phyloP scores from a whole-genome alignment of 768 basidiomycete genomes.

The Kwoniella sp. region DNA sequence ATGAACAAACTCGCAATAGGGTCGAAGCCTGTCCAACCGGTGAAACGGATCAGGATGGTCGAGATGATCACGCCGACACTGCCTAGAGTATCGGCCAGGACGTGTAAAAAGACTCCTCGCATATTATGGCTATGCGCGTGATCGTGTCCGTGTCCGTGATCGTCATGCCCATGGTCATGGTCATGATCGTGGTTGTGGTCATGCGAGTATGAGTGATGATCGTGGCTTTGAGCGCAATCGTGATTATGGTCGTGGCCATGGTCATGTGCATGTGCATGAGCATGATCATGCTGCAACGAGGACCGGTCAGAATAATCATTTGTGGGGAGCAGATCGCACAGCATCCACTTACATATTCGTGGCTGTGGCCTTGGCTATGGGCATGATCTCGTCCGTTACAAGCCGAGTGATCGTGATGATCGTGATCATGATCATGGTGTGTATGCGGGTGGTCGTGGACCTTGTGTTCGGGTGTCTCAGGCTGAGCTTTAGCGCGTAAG shows the following conservation, averaged over 20 bases:
- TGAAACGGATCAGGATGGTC: conserved; percentile 88
- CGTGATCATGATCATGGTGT: conserved; percentile 2
- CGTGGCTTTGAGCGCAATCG: conserved; percentile 31
- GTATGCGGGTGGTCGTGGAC: conserved; percentile 15
- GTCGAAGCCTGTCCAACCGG: conserved; percentile 98
- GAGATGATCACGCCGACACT: conserved; percentile 98
- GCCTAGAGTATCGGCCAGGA: conserved; percentile 66
- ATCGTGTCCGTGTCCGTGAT: conserved; percentile 53
- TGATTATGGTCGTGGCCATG: conserved; percentile 44
- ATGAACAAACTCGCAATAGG: conserved; percentile 97
- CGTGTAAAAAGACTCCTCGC: conserved; percentile 91
- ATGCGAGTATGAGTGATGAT: conserved; percentile 10
- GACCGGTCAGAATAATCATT: background rate
- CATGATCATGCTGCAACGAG: background rate
- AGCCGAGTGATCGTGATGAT: conserved; percentile 25
- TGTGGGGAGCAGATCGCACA: too few relatives aligned
- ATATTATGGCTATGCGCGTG: conserved; percentile 97
- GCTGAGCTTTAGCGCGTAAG: conserved; percentile 11
- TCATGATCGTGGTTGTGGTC: conserved; percentile 24
- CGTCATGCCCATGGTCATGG: conserved; percentile 41
- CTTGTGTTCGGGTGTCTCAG: conserved; percentile 7
- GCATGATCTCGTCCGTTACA: conserved; percentile 30
- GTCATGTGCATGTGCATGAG: conserved; percentile 45
- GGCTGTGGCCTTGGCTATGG: conserved; percentile 22
- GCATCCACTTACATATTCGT: too few relatives aligned